Percentiles rank a stretch among this genome's conserved stretches.
Evolutionary conservation across 768 basidiomycete genomes (phyloP).

Genomic region (Symmetrospora coprosmae): DNA sequence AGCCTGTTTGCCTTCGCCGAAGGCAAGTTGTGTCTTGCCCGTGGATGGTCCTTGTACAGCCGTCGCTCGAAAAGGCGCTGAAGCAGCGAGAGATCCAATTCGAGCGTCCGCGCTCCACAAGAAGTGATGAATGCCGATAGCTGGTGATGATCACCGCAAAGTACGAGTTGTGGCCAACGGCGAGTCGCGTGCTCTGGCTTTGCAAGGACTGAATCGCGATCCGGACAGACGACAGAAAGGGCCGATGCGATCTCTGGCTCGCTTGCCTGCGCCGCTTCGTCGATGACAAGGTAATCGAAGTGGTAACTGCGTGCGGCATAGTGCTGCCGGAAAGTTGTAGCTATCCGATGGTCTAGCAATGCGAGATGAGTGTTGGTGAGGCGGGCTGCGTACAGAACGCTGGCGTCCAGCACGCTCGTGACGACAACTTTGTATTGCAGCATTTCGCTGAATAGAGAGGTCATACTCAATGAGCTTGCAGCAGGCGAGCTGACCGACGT

Average conservation of each 20-base stretch:
- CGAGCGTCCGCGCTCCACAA: conserved; percentile 30
- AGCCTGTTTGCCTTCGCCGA: too few relatives aligned
- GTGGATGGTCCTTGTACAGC: conserved; percentile 27
- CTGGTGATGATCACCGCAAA: conserved; percentile 38
- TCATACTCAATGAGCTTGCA: not conserved
- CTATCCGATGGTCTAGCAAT: conserved; percentile 25
- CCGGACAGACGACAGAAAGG: conserved; percentile 24
- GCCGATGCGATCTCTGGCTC: conserved; percentile 36
- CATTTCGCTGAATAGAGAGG: too few relatives aligned
- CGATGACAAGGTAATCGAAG: conserved; percentile 38
- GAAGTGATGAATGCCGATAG: conserved; percentile 36
- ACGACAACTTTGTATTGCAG: conserved; percentile 36
- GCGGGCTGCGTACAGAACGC: conserved; percentile 26
- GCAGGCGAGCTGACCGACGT: not conserved
- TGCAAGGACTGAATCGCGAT: conserved; percentile 2
- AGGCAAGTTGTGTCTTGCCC: not conserved
- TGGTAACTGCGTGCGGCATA: conserved; percentile 27
- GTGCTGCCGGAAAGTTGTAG: not conserved
- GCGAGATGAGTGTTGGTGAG: conserved; percentile 29
- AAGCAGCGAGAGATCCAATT: conserved; percentile 37
- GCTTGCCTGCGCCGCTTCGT: conserved; percentile 39
- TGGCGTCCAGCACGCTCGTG: conserved; percentile 34
- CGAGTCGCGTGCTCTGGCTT: not conserved
- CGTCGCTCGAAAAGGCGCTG: conserved; percentile 35
- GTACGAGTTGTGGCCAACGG: conserved; percentile 28